Base-by-base conservation (phyloP, 345 rosid species). In the Physaria fendleri region DNA sequence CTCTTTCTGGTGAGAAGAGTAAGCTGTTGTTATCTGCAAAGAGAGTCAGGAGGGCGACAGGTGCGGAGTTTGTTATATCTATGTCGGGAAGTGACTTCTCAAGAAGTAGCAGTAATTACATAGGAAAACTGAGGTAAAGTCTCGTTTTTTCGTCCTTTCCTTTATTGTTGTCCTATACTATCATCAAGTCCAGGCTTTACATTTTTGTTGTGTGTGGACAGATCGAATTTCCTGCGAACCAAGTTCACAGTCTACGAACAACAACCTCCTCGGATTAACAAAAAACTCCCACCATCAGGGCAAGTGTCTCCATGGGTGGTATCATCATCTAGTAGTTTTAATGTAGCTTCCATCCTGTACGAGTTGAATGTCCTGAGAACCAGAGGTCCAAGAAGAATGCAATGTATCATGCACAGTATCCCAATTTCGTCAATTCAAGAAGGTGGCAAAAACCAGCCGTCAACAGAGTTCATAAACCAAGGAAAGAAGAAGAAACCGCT, bases 361-460 rank as follows among this genome's bases (percentile, higher is more conserved):
- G 88, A 91, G 78, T 86, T 91, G 49, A 91, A 85, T 51, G 83
- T 88, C 9, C 84, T 91, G 10, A 86, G 90, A 32, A 84, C 95
- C 20, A 70, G 95, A 72, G 98, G 98, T 49, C 98, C 98, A 16
- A 82, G 98, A 75, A 84, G 90, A 73, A 88, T 91, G 96, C 83
- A 72, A 30, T 85, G 98, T 74, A 65, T 77, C 15, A 74, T 91
- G 77, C 76, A 72, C 25, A 77, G 86, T 8, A 77, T 85, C 49
- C 92, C 96, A 5, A 13, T 72, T 33, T 73, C 92, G 6, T 70
- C 95, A 0, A 73, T 88, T 70, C 82, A 82, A 66, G 90, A 78
- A 79, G 90, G 88, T 0, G 85, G 86, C 4, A 63, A 59, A 37
- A 74, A 81, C 8, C 82, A 79, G n/a, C 77, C 80, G 10, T 88